These are phyloP conservation scores for Xylaria sp. DNA, from an alignment of 495 filamentous ascomycete species.

Conservation along the genomic window DNA sequence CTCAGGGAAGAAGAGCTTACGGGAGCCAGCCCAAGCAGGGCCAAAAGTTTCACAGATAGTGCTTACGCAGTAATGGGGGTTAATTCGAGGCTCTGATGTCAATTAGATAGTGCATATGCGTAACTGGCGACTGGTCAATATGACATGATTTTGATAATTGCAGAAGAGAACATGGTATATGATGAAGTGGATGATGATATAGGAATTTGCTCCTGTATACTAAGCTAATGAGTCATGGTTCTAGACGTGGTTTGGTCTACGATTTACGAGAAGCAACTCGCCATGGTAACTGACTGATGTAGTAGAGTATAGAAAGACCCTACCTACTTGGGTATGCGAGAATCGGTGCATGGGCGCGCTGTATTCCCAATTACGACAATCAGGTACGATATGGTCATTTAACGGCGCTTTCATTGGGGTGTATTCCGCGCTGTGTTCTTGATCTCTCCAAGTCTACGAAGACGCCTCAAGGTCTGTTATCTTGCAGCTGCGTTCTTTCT, in stretches of 20 bases:
- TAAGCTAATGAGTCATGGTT: background rate
- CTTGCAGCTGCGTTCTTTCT: too few species aligned
- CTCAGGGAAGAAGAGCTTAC: constrained; percentile 76
- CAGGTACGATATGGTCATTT: too few species aligned
- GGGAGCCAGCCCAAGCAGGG: constrained; percentile 65
- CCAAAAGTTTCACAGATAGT: constrained; percentile 38
- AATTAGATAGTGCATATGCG: background rate
- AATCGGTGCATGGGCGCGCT: too few species aligned
- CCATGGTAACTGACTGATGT: background rate
- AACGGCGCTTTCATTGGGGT: too few species aligned
- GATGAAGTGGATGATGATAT: background rate
- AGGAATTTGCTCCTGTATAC: background rate
- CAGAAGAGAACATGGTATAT: background rate
- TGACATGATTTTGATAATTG: background rate
- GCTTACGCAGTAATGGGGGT: background rate
- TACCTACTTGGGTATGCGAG: background rate
- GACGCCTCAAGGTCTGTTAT: too few species aligned
- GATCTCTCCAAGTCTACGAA: too few species aligned
- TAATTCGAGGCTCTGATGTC: background rate
- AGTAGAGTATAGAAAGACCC: background rate
- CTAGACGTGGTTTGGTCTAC: background rate
- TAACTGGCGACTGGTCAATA: background rate
- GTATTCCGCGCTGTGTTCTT: too few species aligned
- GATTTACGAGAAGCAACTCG: background rate
- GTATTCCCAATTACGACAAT: too few species aligned